Evolutionary conservation across 352 stramenopile species (phyloP), one percentile per base, ranked within the genome.

Genomic region (Phytophthora multivora): DNA sequence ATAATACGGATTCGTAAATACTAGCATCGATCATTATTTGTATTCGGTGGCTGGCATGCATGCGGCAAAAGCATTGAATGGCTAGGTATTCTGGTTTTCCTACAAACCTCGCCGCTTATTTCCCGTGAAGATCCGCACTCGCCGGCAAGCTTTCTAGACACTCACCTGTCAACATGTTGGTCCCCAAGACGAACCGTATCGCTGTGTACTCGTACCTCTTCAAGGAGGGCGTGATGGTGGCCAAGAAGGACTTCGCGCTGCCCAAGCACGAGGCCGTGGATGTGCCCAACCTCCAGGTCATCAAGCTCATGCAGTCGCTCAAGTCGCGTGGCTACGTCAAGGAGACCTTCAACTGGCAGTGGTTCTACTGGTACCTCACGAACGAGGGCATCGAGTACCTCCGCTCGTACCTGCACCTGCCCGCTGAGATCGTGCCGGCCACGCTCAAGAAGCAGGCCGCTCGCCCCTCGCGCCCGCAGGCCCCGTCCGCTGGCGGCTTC

Each of bases 291-390:
- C 91, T 99, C 62, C 95, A 99, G 79, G 97, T 98, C 59, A 96
- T 98, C 70, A 98, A 97, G 80, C 83, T 98, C 65, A 98, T 99
- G 84, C 98, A 99, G 80, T 99, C 95, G 65, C 91, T 99, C 63
- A 97, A 97, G 78, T 98, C 92, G 60, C 93, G 94, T 63, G 96
- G 94, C 69, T 99, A 98, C 82, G 88, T 99, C 54, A 98, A 96
- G 66, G 90, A 99, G 81, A 99, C 97, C 55, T 99, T 99, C 91
- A 98, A 97, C 77, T 99, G 98, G 98, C 97, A 99, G 83, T 98
- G 98, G 86, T 98, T 98, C 80, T 99, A 99, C 95, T 99, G 96
- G 87, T 99, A 99, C 90, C 88, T 99, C 48, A 99, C 97, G 43
- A 96, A 97, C 71, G 97, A 99, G 73, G 98, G 98, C 67, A 98